Evolutionary conservation across 2,329 filamentous ascomycete genomes (phyloP), one percentile per base, ranked within the genome.

Genomic region (Aureobasidium melanogenum): DNA sequence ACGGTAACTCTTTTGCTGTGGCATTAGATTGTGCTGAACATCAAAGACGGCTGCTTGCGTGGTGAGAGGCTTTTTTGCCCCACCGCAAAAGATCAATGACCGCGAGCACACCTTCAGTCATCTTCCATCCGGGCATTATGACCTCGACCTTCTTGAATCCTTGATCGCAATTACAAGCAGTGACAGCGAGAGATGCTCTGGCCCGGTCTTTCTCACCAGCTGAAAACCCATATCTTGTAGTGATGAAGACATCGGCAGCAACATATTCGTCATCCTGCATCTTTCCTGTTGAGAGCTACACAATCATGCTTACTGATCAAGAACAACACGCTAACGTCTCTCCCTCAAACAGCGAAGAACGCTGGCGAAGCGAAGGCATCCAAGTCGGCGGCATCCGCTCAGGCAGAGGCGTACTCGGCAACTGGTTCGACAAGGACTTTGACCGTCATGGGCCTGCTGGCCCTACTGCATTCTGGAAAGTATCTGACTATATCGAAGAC

Each of bases 381-480:
- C 89, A 93, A 71, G 73, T 92, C 5, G 88, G 88, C 12, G 89
- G 88, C 0, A 67, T 84, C 1, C 74, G 77, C 52, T 86, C 85
- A 6, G 83, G 81, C 7, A 79, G 88, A 8, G 88, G 88, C 1
- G 84, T 91, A 0, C 69, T 91, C 1, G 88, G 89, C 0, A 86
- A 84, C 56, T 93, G 89, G 89, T 92, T 91, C 67, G 88, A 90
- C 67, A 86, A 85, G 66, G 83, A 90, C 70, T 86, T 83, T 66
- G 85, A 88, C 64, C 71, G 76, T 0, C 82, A 86, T 66, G 88
- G 88, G 0, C 88, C 88, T 0, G 87, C 82, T 1, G 88, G 88
- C 0, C 88, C 88, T 1, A 89, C 86, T 1, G 86, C 85, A 0
- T 91, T 89, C 68, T 93, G 88, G 88, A 92, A 92, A 73, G 77